Conservation (phyloP, 441 rosid genomes). For the Bocquillonia castaneifolia region DNA sequence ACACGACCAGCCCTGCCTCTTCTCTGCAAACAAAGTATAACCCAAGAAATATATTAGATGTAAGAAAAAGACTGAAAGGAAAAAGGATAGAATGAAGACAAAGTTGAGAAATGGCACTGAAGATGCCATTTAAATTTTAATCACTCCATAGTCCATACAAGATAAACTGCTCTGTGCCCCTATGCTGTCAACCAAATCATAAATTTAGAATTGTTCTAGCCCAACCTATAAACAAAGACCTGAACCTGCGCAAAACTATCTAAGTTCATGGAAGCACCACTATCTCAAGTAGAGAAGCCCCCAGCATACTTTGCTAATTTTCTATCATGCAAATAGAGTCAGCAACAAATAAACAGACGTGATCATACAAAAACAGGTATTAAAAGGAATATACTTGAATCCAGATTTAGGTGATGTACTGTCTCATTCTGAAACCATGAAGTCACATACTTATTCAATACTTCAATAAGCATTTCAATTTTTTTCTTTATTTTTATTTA, state of each 20-base stretch:
- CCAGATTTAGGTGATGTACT: too few relatives aligned
- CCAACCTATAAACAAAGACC: background rate
- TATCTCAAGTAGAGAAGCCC: too few relatives aligned
- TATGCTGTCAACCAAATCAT: conserved; percentile 3
- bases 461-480: too few relatives aligned
- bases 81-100: conserved; percentile 13
- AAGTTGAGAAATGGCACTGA: conserved; percentile 11
- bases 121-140: conserved; percentile 7
- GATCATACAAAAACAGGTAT: too few relatives aligned
- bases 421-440: too few relatives aligned
- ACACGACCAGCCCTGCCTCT: conserved; percentile 98
- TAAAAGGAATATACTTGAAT: too few relatives aligned
- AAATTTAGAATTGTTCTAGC: conserved; percentile 3
- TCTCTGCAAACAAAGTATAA: conserved; percentile 49
- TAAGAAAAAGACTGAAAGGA: conserved; percentile 5
- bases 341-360: too few relatives aligned
- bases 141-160: background rate
- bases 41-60: conserved; percentile 19
- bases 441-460: too few relatives aligned
- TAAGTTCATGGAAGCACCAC: background rate
- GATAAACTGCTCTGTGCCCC: background rate
- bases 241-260: background rate
- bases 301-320: too few relatives aligned
- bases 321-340: too few relatives aligned
- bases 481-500: too few relatives aligned